phyloP scores from a whole-genome alignment of 805 yeast genomes.

The Metschnikowia dekortorum region DNA sequence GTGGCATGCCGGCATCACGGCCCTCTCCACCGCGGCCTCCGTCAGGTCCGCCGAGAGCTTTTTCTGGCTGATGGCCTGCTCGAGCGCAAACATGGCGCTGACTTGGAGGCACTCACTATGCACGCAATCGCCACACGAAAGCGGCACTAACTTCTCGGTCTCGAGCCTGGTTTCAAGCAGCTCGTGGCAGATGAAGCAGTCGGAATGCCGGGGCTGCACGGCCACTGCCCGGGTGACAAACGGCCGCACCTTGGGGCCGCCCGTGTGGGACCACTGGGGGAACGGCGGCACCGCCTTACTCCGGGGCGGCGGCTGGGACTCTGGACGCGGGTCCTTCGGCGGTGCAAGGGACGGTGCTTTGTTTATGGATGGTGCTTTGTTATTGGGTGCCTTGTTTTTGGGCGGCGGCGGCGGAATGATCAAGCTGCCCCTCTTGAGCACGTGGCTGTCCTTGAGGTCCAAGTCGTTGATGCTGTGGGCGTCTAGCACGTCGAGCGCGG shows the following conservation, averaged over 20 bases:
- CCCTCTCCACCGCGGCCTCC: not conserved
- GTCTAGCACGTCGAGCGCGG: slow-evolving; percentile 17
- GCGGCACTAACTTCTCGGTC: slow-evolving; percentile 43
- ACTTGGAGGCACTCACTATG: slow-evolving; percentile 54
- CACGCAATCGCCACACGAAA: slow-evolving; percentile 51
- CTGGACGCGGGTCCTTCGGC: no score
- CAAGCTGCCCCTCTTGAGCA: slow-evolving; percentile 9
- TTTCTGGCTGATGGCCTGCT: slow-evolving; percentile 3
- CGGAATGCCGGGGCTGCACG: not conserved
- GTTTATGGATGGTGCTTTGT: not conserved
- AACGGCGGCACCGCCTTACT: not conserved
- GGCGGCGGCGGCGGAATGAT: slow-evolving; percentile 19
- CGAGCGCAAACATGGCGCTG: slow-evolving; percentile 10
- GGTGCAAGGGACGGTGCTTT: not conserved
- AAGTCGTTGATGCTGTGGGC: slow-evolving; percentile 7
- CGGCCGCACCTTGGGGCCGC: slow-evolving; percentile 11
- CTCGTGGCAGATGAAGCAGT: slow-evolving; percentile 53
- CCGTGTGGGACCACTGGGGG: not conserved
- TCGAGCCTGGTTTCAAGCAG: slow-evolving; percentile 41
- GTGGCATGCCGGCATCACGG: slow-evolving; percentile 11
- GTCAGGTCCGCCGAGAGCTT: not conserved
- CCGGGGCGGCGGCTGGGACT: slow-evolving; percentile 10
- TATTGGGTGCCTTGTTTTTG: not conserved
- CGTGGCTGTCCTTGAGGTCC: slow-evolving; percentile 11
- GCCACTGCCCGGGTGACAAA: slow-evolving; percentile 4